Evolutionary conservation across 768 basidiomycete genomes (phyloP).

Genomic region (Udeniomyces megalosporus): DNA sequence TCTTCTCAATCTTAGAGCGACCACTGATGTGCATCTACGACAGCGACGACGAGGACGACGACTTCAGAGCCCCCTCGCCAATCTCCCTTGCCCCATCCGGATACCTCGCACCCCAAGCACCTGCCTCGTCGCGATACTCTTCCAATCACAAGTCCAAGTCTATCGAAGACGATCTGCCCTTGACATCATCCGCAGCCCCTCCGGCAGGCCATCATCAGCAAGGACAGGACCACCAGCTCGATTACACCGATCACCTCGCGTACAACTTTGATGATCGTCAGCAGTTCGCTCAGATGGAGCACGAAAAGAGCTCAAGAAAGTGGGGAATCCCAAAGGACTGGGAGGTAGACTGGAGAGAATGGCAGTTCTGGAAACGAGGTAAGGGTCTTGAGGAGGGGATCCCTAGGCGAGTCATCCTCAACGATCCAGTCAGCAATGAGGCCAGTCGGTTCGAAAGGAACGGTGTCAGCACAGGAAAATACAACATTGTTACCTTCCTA

Average conservation of each 20-base stretch:
- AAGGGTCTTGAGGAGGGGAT: slow-evolving; percentile 22
- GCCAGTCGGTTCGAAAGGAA: slow-evolving; percentile 55
- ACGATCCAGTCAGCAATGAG: slow-evolving; percentile 38
- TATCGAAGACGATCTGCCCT: slow-evolving; percentile 22
- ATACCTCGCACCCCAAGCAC: slow-evolving; percentile 22
- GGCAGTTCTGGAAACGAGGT: slow-evolving; percentile 11
- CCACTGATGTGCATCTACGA: background rate
- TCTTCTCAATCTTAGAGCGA: background rate
- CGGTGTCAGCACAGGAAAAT: slow-evolving; percentile 86
- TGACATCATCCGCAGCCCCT: slow-evolving; percentile 22
- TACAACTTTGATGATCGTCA: slow-evolving; percentile 24
- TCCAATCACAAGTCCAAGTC: background rate
- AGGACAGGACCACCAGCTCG: slow-evolving; percentile 17
- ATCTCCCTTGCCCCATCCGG: slow-evolving; percentile 11
- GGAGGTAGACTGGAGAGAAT: slow-evolving; percentile 12
- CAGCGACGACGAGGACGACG: slow-evolving; percentile 16
- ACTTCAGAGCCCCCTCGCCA: background rate
- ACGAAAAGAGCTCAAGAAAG: background rate
- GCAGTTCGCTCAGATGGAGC: slow-evolving; percentile 2
- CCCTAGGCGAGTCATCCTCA: slow-evolving; percentile 55
- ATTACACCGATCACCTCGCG: slow-evolving; percentile 10
- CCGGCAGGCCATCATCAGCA: slow-evolving; percentile 23
- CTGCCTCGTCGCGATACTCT: slow-evolving; percentile 21
- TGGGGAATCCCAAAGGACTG: slow-evolving; percentile 14
- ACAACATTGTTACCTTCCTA: slow-evolving; percentile 68